These are phyloP conservation scores for Nannochloropsis gaditana DNA, from an alignment of 108 stramenopile genomes.

Conservation along the genomic window DNA sequence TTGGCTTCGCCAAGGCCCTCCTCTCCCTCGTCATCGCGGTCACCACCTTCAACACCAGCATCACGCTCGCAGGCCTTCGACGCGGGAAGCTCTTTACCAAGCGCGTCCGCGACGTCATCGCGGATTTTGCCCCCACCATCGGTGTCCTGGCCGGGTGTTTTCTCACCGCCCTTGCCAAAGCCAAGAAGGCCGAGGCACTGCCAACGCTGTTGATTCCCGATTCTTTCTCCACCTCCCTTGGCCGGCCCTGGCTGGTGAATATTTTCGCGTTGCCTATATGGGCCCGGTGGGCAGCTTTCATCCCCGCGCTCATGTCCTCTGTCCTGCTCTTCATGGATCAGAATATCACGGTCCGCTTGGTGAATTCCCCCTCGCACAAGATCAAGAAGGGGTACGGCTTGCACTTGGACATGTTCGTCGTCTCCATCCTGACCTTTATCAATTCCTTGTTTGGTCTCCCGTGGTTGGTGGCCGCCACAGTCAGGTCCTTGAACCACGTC, in stretches of 20 bases:
- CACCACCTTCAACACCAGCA: slow-evolving; percentile 63
- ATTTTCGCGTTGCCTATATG: slow-evolving; percentile 64
- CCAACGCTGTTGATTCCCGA: slow-evolving; percentile 63
- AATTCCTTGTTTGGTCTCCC: slow-evolving; percentile 69
- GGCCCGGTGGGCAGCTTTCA: slow-evolving; percentile 64
- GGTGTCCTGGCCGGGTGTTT: slow-evolving; percentile 61
- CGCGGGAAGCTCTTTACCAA: slow-evolving; percentile 57
- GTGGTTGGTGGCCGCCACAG: slow-evolving; percentile 74
- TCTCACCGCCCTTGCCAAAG: slow-evolving; percentile 59
- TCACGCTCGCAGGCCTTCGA: slow-evolving; percentile 54
- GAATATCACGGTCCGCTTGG: slow-evolving; percentile 66
- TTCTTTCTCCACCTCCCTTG: slow-evolving; percentile 64
- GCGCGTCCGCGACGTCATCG: slow-evolving; percentile 59
- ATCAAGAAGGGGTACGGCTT: slow-evolving; percentile 75
- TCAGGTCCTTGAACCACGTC: slow-evolving; percentile 68
- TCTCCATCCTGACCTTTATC: slow-evolving; percentile 62
- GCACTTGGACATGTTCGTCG: slow-evolving; percentile 73
- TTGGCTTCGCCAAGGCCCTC: slow-evolving; percentile 55
- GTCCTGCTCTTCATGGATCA: slow-evolving; percentile 65
- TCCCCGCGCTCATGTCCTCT: slow-evolving; percentile 71
- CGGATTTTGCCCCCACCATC: slow-evolving; percentile 71
- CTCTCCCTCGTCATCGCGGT: slow-evolving; percentile 59
- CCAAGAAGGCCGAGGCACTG: slow-evolving; percentile 51
- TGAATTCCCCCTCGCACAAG: slow-evolving; percentile 64
- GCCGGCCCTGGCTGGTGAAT: slow-evolving; percentile 69